Evolutionary conservation across 176 grass and related monocot genomes (phyloP).

Genomic region (Elymus sibiricus): DNA sequence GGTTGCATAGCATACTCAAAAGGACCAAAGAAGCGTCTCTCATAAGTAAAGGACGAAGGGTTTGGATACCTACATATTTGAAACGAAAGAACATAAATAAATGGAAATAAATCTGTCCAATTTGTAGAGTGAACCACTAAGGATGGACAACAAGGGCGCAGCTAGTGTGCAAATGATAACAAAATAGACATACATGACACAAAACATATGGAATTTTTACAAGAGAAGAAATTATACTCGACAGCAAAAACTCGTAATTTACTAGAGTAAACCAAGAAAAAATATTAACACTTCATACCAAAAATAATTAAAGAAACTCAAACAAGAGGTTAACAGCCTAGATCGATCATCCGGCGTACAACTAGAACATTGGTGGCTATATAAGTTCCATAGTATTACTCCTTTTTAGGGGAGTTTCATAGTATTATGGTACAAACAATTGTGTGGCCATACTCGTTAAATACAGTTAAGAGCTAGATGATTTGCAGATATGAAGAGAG

Average conservation of each 20-base stretch:
- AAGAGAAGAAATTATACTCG: not conserved
- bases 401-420: not conserved
- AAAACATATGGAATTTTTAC: not conserved
- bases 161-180: not conserved
- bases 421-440: constrained; percentile 9
- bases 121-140: not conserved
- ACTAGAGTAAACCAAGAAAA: not conserved
- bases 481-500: not conserved
- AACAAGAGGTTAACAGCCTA: not conserved
- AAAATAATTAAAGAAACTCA: constrained; percentile 21
- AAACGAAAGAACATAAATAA: constrained; percentile 4
- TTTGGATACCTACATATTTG: constrained; percentile 74
- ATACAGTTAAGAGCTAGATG: not conserved
- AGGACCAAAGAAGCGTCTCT: constrained; percentile 78
- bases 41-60: constrained; percentile 82
- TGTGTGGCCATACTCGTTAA: not conserved
- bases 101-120: not conserved
- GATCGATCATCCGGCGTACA: not conserved
- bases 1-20: constrained; percentile 95
- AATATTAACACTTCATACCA: not conserved
- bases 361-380: not conserved
- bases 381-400: constrained; percentile 8
- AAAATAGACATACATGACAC: not conserved
- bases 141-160: not conserved
- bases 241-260: not conserved